Conservation (phyloP, 306 rosid species). For the Dryas octopetala region DNA sequence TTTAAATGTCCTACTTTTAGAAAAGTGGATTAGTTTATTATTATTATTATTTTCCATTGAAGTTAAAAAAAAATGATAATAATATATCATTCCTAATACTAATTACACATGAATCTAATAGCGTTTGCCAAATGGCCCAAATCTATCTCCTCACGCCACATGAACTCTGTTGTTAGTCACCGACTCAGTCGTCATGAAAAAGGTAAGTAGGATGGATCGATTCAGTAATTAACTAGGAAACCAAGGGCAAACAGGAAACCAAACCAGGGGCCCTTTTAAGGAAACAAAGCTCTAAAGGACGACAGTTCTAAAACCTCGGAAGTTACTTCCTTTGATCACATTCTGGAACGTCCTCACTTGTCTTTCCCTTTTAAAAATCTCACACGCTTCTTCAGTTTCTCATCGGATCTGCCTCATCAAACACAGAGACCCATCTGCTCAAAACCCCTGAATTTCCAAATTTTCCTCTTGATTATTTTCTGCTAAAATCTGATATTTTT, state of each 20-base stretch:
- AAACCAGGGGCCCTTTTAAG: not conserved
- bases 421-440: constrained; percentile 2
- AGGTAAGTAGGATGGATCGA: not conserved
- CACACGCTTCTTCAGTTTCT: not conserved
- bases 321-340: constrained; percentile 4
- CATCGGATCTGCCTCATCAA: not conserved
- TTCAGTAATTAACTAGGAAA: not conserved
- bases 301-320: constrained; percentile 21
- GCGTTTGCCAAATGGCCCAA: too few species aligned
- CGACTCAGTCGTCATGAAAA: not conserved
- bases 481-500: not conserved
- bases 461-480: not conserved
- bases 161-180: too few species aligned
- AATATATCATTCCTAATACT: too few species aligned
- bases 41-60: too few species aligned
- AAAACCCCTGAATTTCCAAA: not conserved
- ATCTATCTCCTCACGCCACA: too few species aligned
- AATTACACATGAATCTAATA: too few species aligned
- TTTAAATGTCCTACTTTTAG: too few species aligned
- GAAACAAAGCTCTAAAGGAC: not conserved
- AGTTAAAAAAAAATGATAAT: too few species aligned
- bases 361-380: not conserved
- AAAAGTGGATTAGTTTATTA: too few species aligned
- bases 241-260: not conserved
- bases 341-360: not conserved